Conservation (phyloP, 768 basidiomycete species). For the Mrakia blollopis region DNA sequence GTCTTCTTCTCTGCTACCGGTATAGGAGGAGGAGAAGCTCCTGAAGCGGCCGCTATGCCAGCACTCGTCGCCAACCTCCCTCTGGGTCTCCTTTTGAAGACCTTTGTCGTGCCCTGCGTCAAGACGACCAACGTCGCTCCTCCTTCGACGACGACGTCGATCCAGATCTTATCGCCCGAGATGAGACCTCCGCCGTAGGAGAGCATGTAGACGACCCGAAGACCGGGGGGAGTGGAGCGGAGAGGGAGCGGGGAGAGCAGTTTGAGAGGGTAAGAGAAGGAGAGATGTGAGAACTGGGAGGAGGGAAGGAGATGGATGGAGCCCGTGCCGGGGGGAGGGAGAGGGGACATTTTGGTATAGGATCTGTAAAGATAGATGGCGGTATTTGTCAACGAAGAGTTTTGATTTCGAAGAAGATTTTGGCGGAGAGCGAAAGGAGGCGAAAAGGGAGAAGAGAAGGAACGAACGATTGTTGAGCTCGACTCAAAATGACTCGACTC, state of each 20-base stretch:
- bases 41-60: background rate
- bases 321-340: constrained; percentile 17
- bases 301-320: constrained; percentile 22
- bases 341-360: background rate
- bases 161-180: constrained; percentile 24
- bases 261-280: constrained; percentile 32
- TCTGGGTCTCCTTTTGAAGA: constrained; percentile 23
- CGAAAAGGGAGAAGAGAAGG: background rate
- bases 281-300: constrained; percentile 27
- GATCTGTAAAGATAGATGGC: no score
- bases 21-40: background rate
- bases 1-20: background rate
- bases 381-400: background rate
- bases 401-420: background rate
- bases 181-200: constrained; percentile 32
- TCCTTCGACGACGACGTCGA: constrained; percentile 25
- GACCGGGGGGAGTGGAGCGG: constrained; percentile 1
- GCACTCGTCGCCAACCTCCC: constrained; percentile 13
- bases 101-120: constrained; percentile 33
- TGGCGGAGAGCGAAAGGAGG: background rate
- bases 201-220: constrained; percentile 29
- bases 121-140: constrained; percentile 26
- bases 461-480: background rate
- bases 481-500: background rate
- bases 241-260: constrained; percentile 25